These are phyloP conservation scores for Scheffersomyces coipomensis DNA, from an alignment of 805 yeast species.

Conservation along the genomic window DNA sequence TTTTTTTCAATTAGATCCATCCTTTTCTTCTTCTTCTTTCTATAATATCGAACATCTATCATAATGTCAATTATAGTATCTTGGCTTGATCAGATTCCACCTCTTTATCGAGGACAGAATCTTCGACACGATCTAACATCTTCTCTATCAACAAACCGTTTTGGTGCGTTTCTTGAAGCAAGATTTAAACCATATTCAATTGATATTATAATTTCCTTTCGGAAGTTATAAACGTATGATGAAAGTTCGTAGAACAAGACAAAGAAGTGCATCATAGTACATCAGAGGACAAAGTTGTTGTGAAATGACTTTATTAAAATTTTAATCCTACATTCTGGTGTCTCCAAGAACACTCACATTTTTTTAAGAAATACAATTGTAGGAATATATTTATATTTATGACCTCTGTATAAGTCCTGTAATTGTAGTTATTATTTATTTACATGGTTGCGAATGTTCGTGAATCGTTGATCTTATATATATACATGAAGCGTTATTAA, in stretches of 20 bases:
- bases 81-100: conserved; percentile 15
- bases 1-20: no score
- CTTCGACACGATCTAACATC: conserved; percentile 22
- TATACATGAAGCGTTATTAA: no score
- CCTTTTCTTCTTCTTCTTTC: conserved; percentile 1
- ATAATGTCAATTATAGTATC: conserved; percentile 8
- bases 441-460: no score
- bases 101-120: conserved; percentile 1
- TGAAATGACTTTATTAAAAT: background rate
- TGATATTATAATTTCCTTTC: background rate
- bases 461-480: no score
- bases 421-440: no score
- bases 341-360: conserved; percentile 51
- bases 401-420: no score
- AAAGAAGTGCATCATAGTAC: conserved; percentile 47
- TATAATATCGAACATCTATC: conserved; percentile 5
- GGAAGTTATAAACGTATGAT: conserved; percentile 2
- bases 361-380: no score
- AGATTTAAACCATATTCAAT: conserved; percentile 12
- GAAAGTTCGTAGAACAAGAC: conserved; percentile 11
- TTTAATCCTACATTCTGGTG: conserved; percentile 37
- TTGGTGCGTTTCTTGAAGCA: conserved; percentile 41
- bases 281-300: conserved; percentile 27
- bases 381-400: no score
- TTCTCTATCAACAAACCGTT: conserved; percentile 40